phyloP scores from a whole-genome alignment of 768 basidiomycete species.

The Naganishia onofrii region DNA sequence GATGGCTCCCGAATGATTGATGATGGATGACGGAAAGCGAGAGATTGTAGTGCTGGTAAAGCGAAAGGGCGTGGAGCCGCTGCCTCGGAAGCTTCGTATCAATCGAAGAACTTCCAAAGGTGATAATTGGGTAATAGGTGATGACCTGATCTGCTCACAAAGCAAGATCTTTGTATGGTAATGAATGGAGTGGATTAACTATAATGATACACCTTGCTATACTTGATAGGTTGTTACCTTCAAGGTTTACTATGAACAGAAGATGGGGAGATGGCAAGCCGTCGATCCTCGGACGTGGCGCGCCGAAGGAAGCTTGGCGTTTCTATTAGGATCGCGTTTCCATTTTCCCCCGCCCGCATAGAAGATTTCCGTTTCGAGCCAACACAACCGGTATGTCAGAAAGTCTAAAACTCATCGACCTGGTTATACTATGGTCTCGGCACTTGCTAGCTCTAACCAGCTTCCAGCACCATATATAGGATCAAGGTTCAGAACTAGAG shows the following conservation, averaged over 20 bases:
- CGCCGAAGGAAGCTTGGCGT: too few species aligned
- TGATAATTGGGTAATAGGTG: background rate
- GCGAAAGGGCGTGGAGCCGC: background rate
- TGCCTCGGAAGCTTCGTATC: background rate
- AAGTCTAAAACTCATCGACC: background rate
- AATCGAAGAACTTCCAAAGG: background rate
- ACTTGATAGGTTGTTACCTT: too few species aligned
- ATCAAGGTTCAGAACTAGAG: too few species aligned
- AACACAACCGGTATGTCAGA: background rate
- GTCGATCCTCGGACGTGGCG: background rate
- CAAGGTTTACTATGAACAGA: background rate
- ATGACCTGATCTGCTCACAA: background rate
- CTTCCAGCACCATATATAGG: too few species aligned
- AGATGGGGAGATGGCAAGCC: constrained; percentile 1
- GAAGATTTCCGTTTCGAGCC: too few species aligned
- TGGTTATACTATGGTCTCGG: too few species aligned
- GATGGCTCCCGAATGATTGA: background rate
- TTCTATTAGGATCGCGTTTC: too few species aligned
- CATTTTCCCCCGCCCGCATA: too few species aligned
- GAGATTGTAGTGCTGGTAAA: background rate
- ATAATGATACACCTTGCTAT: background rate
- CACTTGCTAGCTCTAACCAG: too few species aligned
- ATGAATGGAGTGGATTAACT: too few species aligned
- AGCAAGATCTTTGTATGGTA: constrained; percentile 4
- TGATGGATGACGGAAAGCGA: background rate